Evolutionary conservation across 2,329 filamentous ascomycete species (phyloP), one percentile per base, ranked within the genome.

Genomic region (Fusarium pseudograminearum): DNA sequence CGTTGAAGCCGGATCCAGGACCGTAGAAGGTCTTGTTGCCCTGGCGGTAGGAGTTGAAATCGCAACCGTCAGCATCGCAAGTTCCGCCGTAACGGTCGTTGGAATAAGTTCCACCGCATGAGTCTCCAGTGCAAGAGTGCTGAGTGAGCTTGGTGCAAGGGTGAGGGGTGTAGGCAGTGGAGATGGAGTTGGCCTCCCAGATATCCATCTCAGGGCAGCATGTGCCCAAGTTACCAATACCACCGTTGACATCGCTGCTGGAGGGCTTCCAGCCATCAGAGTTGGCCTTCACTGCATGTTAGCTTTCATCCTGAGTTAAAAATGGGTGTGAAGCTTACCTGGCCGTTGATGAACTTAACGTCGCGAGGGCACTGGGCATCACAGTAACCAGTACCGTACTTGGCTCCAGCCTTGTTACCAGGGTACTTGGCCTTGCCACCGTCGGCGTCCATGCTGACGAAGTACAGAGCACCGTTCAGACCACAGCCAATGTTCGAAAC

Each of bases 391-490:
- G 87, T 90, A 61, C 88, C 88, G 76, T 88, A 89, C 77, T 86
- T 85, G 75, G 87, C 87, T 61, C 83, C 83, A 14, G 82, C 83
- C 78, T 83, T 81, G 79, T 85, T 89, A 76, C 77, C 79, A 4
- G 79, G 61, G 78, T 84, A 86, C 76, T 83, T 84, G 76, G 78
- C 73, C 69, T 81, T 75, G 48, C 87, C 87, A 70, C 87, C 87
- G 69, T 89, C 86, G 20, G 80, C 78, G 40, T 88, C 86, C 88
- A 90, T 90, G 75, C 84, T 82, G 46, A 87, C 84, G 57, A 89
- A 87, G 81, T 93, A 92, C 47, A 93, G 81, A 46, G 90, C 90
- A 57, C 90, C 90, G 79, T 93, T 93, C 62, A 93, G 80, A 64
- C 91, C 91, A 74, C 91, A 93, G 63, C 87, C 86, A 22, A 91